Percentiles rank a stretch among this genome's conserved stretches.
Evolutionary conservation across 106 monocot species (phyloP).

Genomic region (Amphibolis antarctica): DNA sequence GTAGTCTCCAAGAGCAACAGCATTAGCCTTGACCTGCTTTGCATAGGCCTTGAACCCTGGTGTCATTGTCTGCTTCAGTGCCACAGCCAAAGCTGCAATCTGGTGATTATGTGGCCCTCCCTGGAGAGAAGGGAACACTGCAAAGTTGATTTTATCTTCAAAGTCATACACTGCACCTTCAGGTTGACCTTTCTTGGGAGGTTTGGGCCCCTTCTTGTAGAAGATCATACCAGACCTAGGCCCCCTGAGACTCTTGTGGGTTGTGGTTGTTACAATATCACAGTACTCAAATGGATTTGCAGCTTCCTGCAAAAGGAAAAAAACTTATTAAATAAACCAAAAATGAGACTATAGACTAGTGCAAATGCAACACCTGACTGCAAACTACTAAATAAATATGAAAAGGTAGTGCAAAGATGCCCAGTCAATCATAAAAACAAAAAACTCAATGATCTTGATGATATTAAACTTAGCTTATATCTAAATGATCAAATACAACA

Average conservation of each 20-base stretch:
- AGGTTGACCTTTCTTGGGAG: constrained; percentile 59
- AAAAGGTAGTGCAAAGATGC: neutral
- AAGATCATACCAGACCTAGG: constrained; percentile 91
- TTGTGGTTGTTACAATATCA: constrained; percentile 86
- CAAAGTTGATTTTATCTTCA: constrained; percentile 80
- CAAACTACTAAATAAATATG: neutral
- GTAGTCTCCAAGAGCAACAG: constrained; percentile 53
- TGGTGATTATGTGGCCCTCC: constrained; percentile 91
- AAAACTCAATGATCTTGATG: neutral
- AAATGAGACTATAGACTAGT: too few relatives aligned
- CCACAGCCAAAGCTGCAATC: constrained; percentile 84
- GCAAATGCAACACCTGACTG: too few relatives aligned
- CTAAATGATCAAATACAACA: neutral
- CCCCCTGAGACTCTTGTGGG: constrained; percentile 86
- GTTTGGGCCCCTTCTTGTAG: constrained; percentile 80
- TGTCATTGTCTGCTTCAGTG: constrained; percentile 47
- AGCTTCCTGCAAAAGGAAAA: constrained; percentile 44
- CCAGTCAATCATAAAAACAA: neutral
- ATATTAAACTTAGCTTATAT: neutral
- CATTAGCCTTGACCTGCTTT: constrained; percentile 76
- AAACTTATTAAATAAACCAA: neutral
- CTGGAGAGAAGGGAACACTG: constrained; percentile 82
- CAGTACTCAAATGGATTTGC: constrained; percentile 72
- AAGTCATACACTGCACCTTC: constrained; percentile 62
- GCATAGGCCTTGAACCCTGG: constrained; percentile 80